These are phyloP conservation scores for Taiozyma sp. DNA, from an alignment of 1,139 yeast species.

Conservation along the genomic window DNA sequence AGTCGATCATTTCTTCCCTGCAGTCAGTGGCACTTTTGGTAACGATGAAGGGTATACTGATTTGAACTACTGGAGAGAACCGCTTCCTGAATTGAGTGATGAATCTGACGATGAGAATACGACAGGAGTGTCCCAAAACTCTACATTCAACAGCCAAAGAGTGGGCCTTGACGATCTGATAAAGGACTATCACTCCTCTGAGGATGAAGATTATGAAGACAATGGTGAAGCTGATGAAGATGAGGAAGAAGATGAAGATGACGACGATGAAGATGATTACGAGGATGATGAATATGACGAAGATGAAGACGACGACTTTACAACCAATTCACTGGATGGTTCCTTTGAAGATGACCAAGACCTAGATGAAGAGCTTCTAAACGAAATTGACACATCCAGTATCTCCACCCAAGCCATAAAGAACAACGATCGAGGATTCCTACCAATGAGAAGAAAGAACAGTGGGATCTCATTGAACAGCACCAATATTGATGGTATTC, in stretches of 20 bases:
- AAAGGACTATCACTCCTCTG: constrained; percentile 16
- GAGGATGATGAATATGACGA: constrained; percentile 13
- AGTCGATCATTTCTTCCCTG: constrained; percentile 97
- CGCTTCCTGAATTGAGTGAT: constrained; percentile 52
- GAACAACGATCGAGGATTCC: constrained; percentile 5
- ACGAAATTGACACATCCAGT: constrained; percentile 3
- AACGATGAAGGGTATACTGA: constrained; percentile 73
- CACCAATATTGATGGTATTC: constrained; percentile 8
- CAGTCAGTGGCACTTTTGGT: constrained; percentile 44
- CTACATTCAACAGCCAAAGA: neutral
- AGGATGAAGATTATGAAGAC: constrained; percentile 13
- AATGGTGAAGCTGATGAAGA: constrained; percentile 13
- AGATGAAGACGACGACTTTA: constrained; percentile 9
- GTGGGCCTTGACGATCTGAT: constrained; percentile 19
- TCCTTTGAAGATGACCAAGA: constrained; percentile 24
- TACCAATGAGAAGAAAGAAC: constrained; percentile 13
- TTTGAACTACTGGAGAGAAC: constrained; percentile 89
- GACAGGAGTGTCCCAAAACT: constrained; percentile 2
- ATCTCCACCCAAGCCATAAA: constrained; percentile 6
- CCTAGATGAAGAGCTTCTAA: constrained; percentile 10
- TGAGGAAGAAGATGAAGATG: constrained; percentile 12
- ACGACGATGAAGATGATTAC: constrained; percentile 14
- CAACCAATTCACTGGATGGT: constrained; percentile 12
- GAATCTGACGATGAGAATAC: constrained; percentile 26
- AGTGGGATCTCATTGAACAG: constrained; percentile 10